phyloP scores from a whole-genome alignment of 2,329 filamentous ascomycete genomes.

The Davidsoniella australis region DNA sequence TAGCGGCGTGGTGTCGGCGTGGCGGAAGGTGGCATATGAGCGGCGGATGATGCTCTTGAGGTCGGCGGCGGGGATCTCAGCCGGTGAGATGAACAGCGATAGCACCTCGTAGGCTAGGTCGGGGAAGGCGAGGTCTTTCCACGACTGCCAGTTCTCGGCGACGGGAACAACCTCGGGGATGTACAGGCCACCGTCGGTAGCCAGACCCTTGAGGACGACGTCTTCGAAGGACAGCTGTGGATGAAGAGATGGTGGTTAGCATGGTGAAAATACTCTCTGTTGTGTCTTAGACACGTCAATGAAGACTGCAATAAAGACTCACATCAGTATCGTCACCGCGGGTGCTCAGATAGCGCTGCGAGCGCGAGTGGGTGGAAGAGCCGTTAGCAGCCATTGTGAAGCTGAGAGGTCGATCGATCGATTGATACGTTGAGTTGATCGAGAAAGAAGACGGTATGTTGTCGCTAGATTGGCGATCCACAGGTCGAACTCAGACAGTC shows the following conservation, averaged over 20 bases:
- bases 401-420: background rate
- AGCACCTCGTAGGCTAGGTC: conserved; percentile 75
- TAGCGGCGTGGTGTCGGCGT: conserved; percentile 60
- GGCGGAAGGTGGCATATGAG: conserved; percentile 81
- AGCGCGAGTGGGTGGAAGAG: conserved; percentile 24
- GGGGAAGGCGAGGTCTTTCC: conserved; percentile 63
- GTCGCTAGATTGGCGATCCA: too few species aligned
- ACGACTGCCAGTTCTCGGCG: conserved; percentile 48
- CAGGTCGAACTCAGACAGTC: too few species aligned
- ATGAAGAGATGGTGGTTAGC: conserved; percentile 9
- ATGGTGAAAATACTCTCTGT: too few species aligned
- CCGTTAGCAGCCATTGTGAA: conserved; percentile 27
- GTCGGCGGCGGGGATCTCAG: conserved; percentile 66
- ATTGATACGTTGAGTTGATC: conserved; percentile 3
- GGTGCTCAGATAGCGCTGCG: conserved; percentile 34
- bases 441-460: background rate
- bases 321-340: conserved; percentile 33
- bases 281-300: background rate
- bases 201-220: conserved; percentile 77
- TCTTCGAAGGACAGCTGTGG: conserved; percentile 71
- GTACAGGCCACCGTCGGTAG: conserved; percentile 73
- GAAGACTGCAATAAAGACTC: conserved; percentile 14
- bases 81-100: conserved; percentile 67
- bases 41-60: conserved; percentile 67
- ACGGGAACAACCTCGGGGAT: conserved; percentile 68